A percentile compares a stretch with the other conserved stretches of the same genome.
phyloP scores from a whole-genome alignment of 2,329 filamentous ascomycete genomes.

The Cladosporium austrohemisphaericum region DNA sequence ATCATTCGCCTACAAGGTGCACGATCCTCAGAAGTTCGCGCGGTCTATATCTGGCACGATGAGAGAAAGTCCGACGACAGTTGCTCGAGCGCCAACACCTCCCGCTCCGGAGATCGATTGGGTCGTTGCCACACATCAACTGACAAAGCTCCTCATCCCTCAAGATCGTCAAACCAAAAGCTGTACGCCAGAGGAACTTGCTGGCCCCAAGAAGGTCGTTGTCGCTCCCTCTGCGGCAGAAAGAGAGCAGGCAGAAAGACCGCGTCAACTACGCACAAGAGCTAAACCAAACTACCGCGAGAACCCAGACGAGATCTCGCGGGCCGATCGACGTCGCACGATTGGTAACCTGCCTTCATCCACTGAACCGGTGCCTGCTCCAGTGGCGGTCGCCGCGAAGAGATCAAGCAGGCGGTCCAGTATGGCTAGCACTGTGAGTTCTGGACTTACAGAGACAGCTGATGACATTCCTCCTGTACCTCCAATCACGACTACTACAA shows the following conservation, averaged over 20 bases:
- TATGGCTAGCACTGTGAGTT: slow-evolving; percentile 26
- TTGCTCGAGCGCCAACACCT: slow-evolving; percentile 52
- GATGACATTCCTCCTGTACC: slow-evolving; percentile 19
- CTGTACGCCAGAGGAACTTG: slow-evolving; percentile 72
- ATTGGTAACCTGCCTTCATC: slow-evolving; percentile 36
- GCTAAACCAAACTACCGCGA: slow-evolving; percentile 6
- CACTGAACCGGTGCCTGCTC: slow-evolving; percentile 13
- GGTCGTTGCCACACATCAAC: slow-evolving; percentile 76
- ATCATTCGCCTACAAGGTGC: slow-evolving; percentile 76
- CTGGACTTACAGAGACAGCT: slow-evolving; percentile 9
- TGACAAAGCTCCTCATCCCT: slow-evolving; percentile 79
- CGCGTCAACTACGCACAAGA: slow-evolving; percentile 10
- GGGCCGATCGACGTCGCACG: slow-evolving; percentile 31
- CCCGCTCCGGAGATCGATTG: slow-evolving; percentile 80
- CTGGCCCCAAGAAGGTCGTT: slow-evolving; percentile 47
- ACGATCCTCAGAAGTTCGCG: slow-evolving; percentile 63
- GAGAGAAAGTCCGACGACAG: slow-evolving; percentile 31
- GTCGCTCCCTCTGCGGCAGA: background rate
- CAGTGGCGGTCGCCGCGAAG: slow-evolving; percentile 25
- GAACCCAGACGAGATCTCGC: background rate
- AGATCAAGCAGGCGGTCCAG: slow-evolving; percentile 31
- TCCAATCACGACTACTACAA: slow-evolving; percentile 7
- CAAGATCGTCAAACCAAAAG: slow-evolving; percentile 69
- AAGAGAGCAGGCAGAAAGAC: slow-evolving; percentile 5
- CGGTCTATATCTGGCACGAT: slow-evolving; percentile 59